Evolutionary conservation across 1,139 yeast species (phyloP).

Genomic region (Scheffersomyces titani): DNA sequence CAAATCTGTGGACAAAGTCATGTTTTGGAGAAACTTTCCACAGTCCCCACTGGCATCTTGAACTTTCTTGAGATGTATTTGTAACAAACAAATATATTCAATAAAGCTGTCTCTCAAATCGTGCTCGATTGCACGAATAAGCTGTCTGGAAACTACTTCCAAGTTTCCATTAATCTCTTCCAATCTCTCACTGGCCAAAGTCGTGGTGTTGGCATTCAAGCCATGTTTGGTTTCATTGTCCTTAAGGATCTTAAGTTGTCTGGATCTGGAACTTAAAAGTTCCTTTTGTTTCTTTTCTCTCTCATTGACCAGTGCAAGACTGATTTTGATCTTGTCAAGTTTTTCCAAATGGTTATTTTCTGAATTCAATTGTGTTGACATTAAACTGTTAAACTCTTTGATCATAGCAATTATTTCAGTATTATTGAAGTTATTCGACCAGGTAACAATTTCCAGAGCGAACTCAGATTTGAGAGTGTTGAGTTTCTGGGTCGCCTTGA

Average conservation of each 20-base stretch:
- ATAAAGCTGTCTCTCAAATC: constrained; percentile 45
- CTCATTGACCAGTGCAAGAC: constrained; percentile 47
- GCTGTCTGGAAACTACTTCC: constrained; percentile 53
- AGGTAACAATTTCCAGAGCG: constrained; percentile 35
- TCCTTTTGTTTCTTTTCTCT: constrained; percentile 51
- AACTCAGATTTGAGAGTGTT: constrained; percentile 36
- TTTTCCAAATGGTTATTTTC: constrained; percentile 35
- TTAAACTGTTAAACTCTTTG: constrained; percentile 38
- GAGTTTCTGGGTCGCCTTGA: constrained; percentile 34
- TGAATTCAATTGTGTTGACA: constrained; percentile 36
- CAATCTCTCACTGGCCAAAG: constrained; percentile 45
- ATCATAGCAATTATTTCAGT: constrained; percentile 40
- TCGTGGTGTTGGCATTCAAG: constrained; percentile 39
- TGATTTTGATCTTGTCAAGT: constrained; percentile 41
- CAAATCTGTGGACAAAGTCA: constrained; percentile 16
- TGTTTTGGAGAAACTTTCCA: neutral
- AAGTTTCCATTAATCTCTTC: constrained; percentile 49
- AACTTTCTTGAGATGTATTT: constrained; percentile 28
- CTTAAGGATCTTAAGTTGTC: constrained; percentile 35
- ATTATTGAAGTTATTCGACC: constrained; percentile 44
- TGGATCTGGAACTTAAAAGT: constrained; percentile 31
- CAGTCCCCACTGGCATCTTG: constrained; percentile 19
- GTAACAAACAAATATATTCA: constrained; percentile 42
- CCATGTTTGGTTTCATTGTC: constrained; percentile 49
- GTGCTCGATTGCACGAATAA: constrained; percentile 44